A percentile compares a stretch with the other conserved stretches of the same genome.
Conservation (phyloP, 495 filamentous ascomycete genomes). For the Paragyromitra xinjiangensis region DNA sequence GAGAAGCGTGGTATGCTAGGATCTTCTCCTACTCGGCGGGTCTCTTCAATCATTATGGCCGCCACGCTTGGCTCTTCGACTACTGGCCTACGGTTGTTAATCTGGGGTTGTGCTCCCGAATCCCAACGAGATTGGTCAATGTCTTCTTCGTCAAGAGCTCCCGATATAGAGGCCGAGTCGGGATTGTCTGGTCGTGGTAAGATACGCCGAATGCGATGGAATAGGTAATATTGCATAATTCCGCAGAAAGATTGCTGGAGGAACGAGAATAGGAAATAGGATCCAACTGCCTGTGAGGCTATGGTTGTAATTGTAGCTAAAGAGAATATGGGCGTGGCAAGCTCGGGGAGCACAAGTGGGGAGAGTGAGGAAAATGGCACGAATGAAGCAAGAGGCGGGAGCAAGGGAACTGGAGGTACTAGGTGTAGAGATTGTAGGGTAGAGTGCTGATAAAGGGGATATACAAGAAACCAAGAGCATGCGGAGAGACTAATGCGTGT, state of each 20-base stretch:
- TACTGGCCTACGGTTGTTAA: slow-evolving; percentile 1
- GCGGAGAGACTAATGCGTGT: slow-evolving; percentile 43
- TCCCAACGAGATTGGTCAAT: slow-evolving; percentile 42
- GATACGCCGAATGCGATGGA: slow-evolving; percentile 38
- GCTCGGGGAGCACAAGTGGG: slow-evolving; percentile 38
- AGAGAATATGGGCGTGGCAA: slow-evolving; percentile 41
- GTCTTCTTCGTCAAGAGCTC: slow-evolving; percentile 50
- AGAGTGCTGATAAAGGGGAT: slow-evolving; percentile 55
- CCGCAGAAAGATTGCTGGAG: slow-evolving; percentile 46
- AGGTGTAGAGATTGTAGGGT: slow-evolving; percentile 54
- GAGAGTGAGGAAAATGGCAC: slow-evolving; percentile 52
- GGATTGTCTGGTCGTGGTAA: slow-evolving; percentile 54
- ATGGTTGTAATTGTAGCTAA: slow-evolving; percentile 35
- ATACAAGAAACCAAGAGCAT: slow-evolving; percentile 55
- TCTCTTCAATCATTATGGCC: slow-evolving; percentile 53
- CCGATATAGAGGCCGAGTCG: slow-evolving; percentile 44
- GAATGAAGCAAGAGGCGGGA: slow-evolving; percentile 51
- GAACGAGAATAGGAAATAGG: slow-evolving; percentile 53
- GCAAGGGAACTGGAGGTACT: slow-evolving; percentile 44
- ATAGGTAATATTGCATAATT: slow-evolving; percentile 47
- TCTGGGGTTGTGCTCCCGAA: slow-evolving; percentile 23
- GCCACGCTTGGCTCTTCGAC: slow-evolving; percentile 40
- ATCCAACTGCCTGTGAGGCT: slow-evolving; percentile 39
- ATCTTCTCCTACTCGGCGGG: slow-evolving; percentile 30
- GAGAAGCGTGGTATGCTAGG: slow-evolving; percentile 42